Evolutionary conservation across 257 asterid species (phyloP).

Genomic region (Fraxinus anomala): DNA sequence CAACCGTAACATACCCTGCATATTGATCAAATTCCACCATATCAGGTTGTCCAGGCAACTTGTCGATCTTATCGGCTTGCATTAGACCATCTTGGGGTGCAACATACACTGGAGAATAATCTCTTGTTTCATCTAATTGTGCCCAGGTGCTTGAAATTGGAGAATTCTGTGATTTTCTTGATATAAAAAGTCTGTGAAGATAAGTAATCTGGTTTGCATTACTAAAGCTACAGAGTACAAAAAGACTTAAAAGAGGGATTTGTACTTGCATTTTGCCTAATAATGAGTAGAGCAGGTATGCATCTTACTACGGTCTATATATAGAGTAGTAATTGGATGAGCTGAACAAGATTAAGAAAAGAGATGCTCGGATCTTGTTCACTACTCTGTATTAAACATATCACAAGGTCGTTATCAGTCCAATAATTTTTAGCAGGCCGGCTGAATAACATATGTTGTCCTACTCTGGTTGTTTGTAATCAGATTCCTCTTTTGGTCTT

Average conservation of each 20-base stretch:
- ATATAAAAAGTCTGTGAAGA: slow-evolving; percentile 23
- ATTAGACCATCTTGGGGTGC: slow-evolving; percentile 41
- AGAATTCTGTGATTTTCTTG: slow-evolving; percentile 19
- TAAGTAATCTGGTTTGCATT: slow-evolving; percentile 28
- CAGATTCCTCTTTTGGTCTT: neutral
- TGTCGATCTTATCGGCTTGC: slow-evolving; percentile 38
- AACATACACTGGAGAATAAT: slow-evolving; percentile 24
- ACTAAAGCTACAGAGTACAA: slow-evolving; percentile 3
- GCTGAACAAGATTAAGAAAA: neutral
- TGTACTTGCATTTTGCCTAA: neutral
- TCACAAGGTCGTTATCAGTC: neutral
- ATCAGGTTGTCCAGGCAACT: slow-evolving; percentile 57
- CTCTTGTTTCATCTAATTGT: slow-evolving; percentile 7
- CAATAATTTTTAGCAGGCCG: neutral
- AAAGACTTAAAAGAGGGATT: slow-evolving; percentile 1
- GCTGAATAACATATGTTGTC: neutral
- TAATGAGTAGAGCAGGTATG: neutral
- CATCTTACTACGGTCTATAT: neutral
- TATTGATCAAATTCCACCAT: slow-evolving; percentile 48
- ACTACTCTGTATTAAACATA: no score
- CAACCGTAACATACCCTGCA: slow-evolving; percentile 55
- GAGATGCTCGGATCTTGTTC: no score
- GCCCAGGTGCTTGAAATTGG: slow-evolving; percentile 16
- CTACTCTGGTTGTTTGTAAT: neutral
- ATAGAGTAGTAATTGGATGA: slow-evolving; percentile 1